Conservation (phyloP, 148 eudicot genomes). For the Fagopyrum tataricum region DNA sequence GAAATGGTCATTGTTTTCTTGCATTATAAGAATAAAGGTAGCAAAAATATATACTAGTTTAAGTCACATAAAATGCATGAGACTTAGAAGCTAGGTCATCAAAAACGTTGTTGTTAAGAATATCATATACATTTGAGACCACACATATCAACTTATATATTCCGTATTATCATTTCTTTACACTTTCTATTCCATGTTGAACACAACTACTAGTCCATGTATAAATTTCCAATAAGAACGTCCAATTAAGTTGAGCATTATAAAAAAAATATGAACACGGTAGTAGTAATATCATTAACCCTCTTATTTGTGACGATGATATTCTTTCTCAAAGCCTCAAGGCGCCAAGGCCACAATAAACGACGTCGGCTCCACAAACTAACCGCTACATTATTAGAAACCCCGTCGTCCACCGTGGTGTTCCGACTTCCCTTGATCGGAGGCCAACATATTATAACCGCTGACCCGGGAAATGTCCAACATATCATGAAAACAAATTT, state of each 20-base stretch:
- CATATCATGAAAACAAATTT: conserved; percentile 3
- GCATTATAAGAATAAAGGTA: too few species aligned
- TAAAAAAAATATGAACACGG: not conserved
- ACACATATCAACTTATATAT: not conserved
- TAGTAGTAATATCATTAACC: not conserved
- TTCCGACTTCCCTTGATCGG: not conserved
- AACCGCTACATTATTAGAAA: not conserved
- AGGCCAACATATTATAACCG: not conserved
- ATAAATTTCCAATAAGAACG: not conserved
- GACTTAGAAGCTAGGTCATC: not conserved
- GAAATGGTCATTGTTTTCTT: too few species aligned
- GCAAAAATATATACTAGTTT: not conserved
- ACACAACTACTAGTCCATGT: not conserved
- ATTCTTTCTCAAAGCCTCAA: not conserved
- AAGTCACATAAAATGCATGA: not conserved
- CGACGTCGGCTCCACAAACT: not conserved
- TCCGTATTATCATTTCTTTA: not conserved
- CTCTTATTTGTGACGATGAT: not conserved
- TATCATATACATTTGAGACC: not conserved
- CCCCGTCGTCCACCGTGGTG: not conserved
- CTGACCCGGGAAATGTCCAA: conserved; percentile 6
- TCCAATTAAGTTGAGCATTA: not conserved
- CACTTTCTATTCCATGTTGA: not conserved
- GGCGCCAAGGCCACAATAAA: not conserved
- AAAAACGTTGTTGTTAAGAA: not conserved